Evolutionary conservation across 192 early-diverging fungal species (phyloP), one percentile per base, ranked within the genome.

Genomic region (Backusella westeae): DNA sequence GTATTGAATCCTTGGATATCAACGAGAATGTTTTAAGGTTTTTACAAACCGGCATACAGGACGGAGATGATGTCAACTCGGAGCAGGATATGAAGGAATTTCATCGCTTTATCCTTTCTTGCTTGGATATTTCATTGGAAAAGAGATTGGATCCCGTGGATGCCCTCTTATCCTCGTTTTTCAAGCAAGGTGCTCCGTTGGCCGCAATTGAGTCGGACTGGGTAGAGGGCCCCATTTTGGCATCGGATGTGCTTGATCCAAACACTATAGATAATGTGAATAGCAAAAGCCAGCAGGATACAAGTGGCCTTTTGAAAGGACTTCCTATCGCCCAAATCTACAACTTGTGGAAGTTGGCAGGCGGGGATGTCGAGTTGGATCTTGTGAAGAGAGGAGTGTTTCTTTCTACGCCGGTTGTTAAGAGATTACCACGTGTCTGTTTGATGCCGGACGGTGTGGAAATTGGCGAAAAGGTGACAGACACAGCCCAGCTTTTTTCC

Each of bases 331-430:
- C 83, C 0, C 85, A 87, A 49, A 80, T 91, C 12, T 91, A 88
- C 69, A 81, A 92, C 71, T 81, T 91, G 39, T 92, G 91, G 91
- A 88, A 85, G 53, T 41, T 92, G 23, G 89, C 90, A 6, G 91
- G 91, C 2, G 91, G 91, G 21, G 88, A 90, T 68, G 87, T 91
- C 0, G 91, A 89, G 71, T 59, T 86, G 5, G 89, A 89, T 75
- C 79, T 88, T 42, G 77, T 77, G 23, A 87, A 85, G 59, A 73
- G 81, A 42, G 85, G 84, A 3, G 85, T 79, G 7, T 78, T 88
- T 9, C 74, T 81, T 4, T 82, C 83, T 1, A 88, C 89, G 3
- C 86, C 90, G 12, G 79, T 87, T 29, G 88, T 92, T 41, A 82
- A 87, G 67, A 76, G 83, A 44, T 59, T 92, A 23, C 91, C 91